Base-by-base conservation (phyloP, 2,329 filamentous ascomycete species). In the Aspergillus proliferans region DNA sequence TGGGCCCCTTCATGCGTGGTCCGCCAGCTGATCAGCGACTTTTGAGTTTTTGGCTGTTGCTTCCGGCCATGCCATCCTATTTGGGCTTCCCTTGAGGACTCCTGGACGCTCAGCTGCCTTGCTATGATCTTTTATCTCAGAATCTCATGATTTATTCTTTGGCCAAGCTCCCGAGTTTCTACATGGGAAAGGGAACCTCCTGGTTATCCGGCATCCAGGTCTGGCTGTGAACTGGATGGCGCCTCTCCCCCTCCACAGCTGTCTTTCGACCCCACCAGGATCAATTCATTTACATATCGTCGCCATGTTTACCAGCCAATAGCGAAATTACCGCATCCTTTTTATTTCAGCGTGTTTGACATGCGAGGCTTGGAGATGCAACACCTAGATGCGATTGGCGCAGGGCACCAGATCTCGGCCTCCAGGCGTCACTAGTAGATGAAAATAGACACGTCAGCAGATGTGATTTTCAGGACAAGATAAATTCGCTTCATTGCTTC, bases 401-500 rank as follows among this genome's bases (percentile, higher is more conserved):
- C 43, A 53, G 45, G 51, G 38, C 46, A 51, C 45, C 41, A 18
- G 51, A 51, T 48, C 34, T 50, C 46, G 33, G 45, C 40, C 21
- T 40, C 33, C 45, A 46, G 48, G 48, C 46, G 41, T 39, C 26
- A 36, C 48, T 51, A 28, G 21, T 39, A 39, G 15, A 39, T 39
- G 22, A 47, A 49, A 26, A 49, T 47, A 42, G 50, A 47, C 50
- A 43, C 47, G 28, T 50, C 50, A 48, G 51, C 45, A 46, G 48
- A 46, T 38, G 10, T 18, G 42, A 28, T 47, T 38, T 41, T 33
- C 28, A 46, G 30, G 44, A 28, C 7, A 15, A 41, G 39, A 51
- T n/a, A n/a, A n/a, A 45, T 44, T 48, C 26, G 45, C 48, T 34
- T 48, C 43, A 39, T 47, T n/a, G 45, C 40, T 51, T 51, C 36